phyloP scores from a whole-genome alignment of 352 stramenopile genomes.

The Globisporangium yorkense region DNA sequence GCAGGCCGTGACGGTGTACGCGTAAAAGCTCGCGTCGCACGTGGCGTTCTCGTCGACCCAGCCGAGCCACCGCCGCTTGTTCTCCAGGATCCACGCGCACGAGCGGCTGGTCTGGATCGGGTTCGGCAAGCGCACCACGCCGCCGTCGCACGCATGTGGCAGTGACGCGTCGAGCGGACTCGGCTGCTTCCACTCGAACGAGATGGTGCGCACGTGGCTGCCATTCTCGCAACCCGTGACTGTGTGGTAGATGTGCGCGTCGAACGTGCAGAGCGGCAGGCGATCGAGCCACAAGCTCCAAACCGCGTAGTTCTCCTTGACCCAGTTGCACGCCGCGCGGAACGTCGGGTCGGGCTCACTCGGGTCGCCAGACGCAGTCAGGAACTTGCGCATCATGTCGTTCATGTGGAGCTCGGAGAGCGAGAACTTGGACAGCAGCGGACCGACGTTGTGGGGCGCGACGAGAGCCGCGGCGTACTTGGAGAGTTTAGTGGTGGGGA shows the following conservation, averaged over 20 bases:
- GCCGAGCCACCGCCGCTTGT: constrained; percentile 17
- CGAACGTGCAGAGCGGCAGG: constrained; percentile 16
- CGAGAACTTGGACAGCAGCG: constrained; percentile 19
- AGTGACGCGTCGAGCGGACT: constrained; percentile 23
- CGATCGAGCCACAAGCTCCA: constrained; percentile 42
- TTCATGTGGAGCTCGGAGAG: constrained; percentile 36
- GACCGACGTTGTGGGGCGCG: constrained; percentile 2
- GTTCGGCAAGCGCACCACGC: constrained; percentile 9
- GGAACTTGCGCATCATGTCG: constrained; percentile 23
- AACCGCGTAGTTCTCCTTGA: constrained; percentile 37
- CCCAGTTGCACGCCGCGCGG: constrained; percentile 35
- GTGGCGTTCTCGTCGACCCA: constrained; percentile 25
- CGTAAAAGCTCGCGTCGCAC: constrained; percentile 37
- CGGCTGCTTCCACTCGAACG: constrained; percentile 25
- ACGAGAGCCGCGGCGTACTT: constrained; percentile 25
- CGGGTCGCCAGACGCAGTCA: background rate
- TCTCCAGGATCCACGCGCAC: constrained; percentile 26
- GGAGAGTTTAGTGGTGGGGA: constrained; percentile 20
- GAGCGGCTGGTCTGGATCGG: constrained; percentile 26
- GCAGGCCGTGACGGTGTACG: constrained; percentile 27
- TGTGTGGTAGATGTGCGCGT: constrained; percentile 21
- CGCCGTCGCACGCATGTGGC: constrained; percentile 41
- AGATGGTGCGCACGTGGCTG: constrained; percentile 11
- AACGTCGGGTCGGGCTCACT: constrained; percentile 27
- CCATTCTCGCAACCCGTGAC: constrained; percentile 19